These are phyloP conservation scores for Colletotrichum sp. DNA, from an alignment of 2,329 filamentous ascomycete genomes.

Conservation along the genomic window DNA sequence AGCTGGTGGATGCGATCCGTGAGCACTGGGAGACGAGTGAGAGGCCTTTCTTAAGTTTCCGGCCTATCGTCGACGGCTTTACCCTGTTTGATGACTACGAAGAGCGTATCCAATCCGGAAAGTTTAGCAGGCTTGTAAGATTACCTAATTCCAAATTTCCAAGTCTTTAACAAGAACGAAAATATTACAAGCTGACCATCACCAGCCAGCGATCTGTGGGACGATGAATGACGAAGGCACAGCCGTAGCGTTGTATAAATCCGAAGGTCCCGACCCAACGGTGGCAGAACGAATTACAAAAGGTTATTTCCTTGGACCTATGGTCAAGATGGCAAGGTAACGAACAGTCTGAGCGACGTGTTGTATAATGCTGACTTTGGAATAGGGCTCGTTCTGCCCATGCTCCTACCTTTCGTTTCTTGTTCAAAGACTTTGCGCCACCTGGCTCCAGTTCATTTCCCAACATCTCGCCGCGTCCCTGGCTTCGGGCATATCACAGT, in stretches of 20 bases:
- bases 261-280: neutral
- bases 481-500: neutral
- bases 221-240: neutral
- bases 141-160: accelerated
- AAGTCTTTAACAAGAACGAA: accelerated
- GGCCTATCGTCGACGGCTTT: neutral
- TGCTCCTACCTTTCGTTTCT: neutral
- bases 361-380: neutral
- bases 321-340: neutral
- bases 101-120: neutral
- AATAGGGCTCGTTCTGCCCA: neutral
- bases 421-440: neutral
- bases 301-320: neutral
- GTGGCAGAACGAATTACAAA: neutral
- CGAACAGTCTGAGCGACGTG: accelerated
- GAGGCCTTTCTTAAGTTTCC: neutral
- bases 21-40: neutral
- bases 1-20: neutral
- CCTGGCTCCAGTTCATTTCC: neutral
- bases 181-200: accelerated
- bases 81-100: neutral
- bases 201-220: neutral
- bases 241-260: neutral
- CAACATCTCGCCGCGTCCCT: neutral
- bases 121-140: neutral